Evolutionary conservation across 331 rosid species (phyloP).

Genomic region (Ulmus americana): DNA sequence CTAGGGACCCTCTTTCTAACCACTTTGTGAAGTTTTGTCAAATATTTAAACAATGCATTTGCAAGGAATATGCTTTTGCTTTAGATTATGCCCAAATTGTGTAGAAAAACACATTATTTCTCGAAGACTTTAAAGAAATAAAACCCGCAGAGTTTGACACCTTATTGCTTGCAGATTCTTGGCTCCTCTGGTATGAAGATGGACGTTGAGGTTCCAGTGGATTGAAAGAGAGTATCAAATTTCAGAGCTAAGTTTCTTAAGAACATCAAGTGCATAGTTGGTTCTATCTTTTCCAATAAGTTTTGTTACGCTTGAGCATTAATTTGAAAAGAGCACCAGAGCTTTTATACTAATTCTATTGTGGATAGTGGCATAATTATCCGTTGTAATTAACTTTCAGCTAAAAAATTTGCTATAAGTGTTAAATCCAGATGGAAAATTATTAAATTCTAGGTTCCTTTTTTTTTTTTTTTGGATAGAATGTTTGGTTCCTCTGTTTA

Average conservation of each 20-base stretch:
- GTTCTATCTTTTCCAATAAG: conserved; percentile 8
- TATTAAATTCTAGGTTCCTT: background rate
- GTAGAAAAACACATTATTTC: background rate
- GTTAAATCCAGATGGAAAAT: background rate
- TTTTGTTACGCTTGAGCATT: background rate
- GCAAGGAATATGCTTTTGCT: background rate
- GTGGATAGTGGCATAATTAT: conserved; percentile 3
- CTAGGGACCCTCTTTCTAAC: background rate
- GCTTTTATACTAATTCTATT: background rate
- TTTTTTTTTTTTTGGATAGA: too few relatives aligned
- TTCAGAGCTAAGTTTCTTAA: conserved; percentile 8
- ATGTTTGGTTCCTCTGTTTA: conserved; percentile 5
- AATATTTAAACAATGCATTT: background rate
- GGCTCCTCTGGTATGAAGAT: conserved; percentile 55
- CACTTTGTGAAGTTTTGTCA: background rate
- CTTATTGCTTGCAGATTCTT: conserved; percentile 44
- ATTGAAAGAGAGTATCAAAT: conserved; percentile 26
- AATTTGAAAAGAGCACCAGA: background rate
- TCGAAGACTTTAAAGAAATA: too few relatives aligned
- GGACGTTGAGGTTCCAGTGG: conserved; percentile 72
- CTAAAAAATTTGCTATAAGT: background rate
- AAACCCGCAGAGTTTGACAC: background rate
- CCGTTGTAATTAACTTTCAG: background rate
- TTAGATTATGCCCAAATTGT: background rate
- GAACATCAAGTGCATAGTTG: conserved; percentile 5